A percentile compares a stretch with the other conserved stretches of the same genome.
phyloP scores from a whole-genome alignment of 164 flowering plant genomes.

The Liquidambar formosana region DNA sequence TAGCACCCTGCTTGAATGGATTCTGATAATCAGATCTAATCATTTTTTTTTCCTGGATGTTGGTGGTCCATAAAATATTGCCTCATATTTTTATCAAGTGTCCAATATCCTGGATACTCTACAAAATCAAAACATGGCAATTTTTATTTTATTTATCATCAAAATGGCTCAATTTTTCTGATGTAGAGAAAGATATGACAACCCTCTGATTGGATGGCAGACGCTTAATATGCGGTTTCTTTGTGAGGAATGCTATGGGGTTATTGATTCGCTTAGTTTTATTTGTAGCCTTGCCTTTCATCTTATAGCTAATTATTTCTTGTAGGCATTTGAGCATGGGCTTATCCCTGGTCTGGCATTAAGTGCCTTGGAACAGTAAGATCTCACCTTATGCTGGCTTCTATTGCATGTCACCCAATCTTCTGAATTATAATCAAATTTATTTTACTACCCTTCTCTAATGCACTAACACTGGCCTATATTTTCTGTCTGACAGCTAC shows the following conservation, averaged over 20 bases:
- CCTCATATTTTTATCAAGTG: too few relatives aligned
- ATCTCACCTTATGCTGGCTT: constrained; percentile 1
- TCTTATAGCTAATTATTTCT: constrained; percentile 8
- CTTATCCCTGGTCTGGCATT: constrained; percentile 82
- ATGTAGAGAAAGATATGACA: too few relatives aligned
- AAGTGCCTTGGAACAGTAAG: constrained; percentile 91
- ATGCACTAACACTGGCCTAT: background rate
- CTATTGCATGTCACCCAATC: background rate
- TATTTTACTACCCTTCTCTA: background rate
- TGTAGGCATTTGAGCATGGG: constrained; percentile 91
- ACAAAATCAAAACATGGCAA: background rate
- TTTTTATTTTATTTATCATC: background rate
- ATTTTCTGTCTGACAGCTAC: constrained; percentile 51
- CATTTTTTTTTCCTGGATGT: background rate
- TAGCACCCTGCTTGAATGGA: background rate
- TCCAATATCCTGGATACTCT: too few relatives aligned
- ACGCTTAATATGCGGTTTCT: background rate
- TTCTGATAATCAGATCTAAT: background rate
- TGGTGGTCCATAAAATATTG: background rate
- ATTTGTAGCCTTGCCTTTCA: constrained; percentile 1
- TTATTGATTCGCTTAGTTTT: background rate
- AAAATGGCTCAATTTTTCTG: background rate
- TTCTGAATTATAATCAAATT: background rate
- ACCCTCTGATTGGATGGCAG: background rate
- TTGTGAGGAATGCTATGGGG: too few relatives aligned